phyloP scores from a whole-genome alignment of 2,329 filamentous ascomycete genomes.

The Cladophialophora yegresii region DNA sequence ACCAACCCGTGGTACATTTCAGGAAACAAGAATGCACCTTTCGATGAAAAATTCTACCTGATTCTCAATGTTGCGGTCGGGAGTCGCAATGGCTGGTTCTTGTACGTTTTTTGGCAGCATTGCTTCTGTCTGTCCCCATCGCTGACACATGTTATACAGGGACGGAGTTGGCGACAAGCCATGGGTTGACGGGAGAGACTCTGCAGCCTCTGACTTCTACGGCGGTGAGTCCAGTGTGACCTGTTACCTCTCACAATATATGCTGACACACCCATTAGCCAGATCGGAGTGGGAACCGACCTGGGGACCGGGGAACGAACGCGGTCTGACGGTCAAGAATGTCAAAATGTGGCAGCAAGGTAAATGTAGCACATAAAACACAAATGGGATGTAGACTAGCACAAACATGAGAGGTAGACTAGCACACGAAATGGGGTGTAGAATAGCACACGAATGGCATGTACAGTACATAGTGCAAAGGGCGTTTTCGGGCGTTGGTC shows the following conservation, averaged over 20 bases:
- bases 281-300: constrained; percentile 48
- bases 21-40: constrained; percentile 52
- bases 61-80: constrained; percentile 57
- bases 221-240: constrained; percentile 27
- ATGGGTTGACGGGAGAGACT: constrained; percentile 34
- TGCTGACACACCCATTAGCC: constrained; percentile 12
- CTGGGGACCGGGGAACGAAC: constrained; percentile 49
- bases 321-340: constrained; percentile 51
- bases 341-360: constrained; percentile 51
- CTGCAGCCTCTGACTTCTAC: constrained; percentile 42
- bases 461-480: constrained; percentile 19
- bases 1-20: constrained; percentile 53
- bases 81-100: constrained; percentile 53
- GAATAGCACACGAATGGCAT: constrained; percentile 24
- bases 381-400: constrained; percentile 21
- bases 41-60: constrained; percentile 56
- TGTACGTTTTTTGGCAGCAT: constrained; percentile 13
- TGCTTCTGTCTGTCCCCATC: constrained; percentile 9
- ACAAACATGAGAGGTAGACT: constrained; percentile 20
- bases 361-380: constrained; percentile 21
- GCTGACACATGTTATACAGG: constrained; percentile 23
- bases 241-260: constrained; percentile 1
- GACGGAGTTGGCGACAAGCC: constrained; percentile 45
- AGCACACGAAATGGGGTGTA: constrained; percentile 21
- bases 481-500: constrained; percentile 20